Percentiles rank a stretch among this genome's conserved stretches.
Conservation (phyloP, 148 eudicot species). For the Chenopodium formosanum region DNA sequence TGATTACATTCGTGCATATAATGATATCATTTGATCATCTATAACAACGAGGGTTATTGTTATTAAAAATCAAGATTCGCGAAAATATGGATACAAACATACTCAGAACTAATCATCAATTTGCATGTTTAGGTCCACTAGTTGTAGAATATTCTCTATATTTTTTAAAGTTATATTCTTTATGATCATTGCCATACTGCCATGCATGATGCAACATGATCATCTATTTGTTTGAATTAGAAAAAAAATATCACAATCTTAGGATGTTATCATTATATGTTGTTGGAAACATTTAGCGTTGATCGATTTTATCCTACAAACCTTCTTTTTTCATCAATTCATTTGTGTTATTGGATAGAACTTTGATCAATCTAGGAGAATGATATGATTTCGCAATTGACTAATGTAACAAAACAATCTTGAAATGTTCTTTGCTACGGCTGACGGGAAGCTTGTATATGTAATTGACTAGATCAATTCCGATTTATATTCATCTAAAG, state of each 20-base stretch:
- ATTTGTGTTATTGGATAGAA: not conserved
- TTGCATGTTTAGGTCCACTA: not conserved
- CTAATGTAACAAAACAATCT: not conserved
- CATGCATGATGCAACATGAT: not conserved
- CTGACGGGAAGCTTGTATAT: not conserved
- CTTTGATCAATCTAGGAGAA: not conserved
- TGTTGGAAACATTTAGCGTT: not conserved
- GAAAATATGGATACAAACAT: no score
- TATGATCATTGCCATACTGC: not conserved
- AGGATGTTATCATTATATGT: no score
- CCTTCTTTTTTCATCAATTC: not conserved
- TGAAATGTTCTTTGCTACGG: not conserved
- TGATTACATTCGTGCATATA: not conserved
- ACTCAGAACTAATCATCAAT: not conserved
- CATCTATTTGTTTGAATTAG: not conserved
- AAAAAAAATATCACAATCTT: not conserved
- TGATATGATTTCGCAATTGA: not conserved
- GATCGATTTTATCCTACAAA: not conserved
- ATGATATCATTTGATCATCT: not conserved
- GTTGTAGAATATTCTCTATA: not conserved
- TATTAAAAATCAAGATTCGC: no score
- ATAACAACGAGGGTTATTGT: no score
- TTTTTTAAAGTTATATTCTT: not conserved
- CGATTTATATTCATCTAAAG: not conserved
- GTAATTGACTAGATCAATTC: conserved; percentile 12